Base-by-base conservation (phyloP, 805 yeast species). In the Schwanniomyces vanrijiae region DNA sequence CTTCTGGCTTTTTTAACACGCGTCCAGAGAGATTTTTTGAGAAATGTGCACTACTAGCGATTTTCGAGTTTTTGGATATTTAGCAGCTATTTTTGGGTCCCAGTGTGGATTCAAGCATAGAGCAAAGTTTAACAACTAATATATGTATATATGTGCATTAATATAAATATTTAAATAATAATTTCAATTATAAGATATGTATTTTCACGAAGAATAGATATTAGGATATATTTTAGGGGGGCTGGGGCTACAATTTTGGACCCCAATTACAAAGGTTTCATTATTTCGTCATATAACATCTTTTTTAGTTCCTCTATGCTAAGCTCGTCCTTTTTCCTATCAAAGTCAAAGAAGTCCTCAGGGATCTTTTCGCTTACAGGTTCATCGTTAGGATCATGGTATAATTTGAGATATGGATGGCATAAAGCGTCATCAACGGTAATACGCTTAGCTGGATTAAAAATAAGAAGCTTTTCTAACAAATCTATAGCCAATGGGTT, bases 321-420 rank as follows among this genome's bases (percentile, higher is more conserved):
- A 49, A 92, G 75, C 47, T 85, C 87, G 55, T 90, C 95, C 64
- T 91, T 91, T 50, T 79, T 75, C 55, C 81, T 79, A 65, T 94
- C 99, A 59, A 94, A 94, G 51, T 87, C 91, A 58, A 94, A 92
- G 64, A 92, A 90, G 55, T 86, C 90, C 35, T 83, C 83, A 0
- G 95, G 91, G 19, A 94, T 85, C 42, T 90, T 88, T 16, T 82
- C 81, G 29, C 94, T 90, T 33, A 75, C 76, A 0, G 98, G 98
- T 67, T 92, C 98, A 64, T 92, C 98, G 45, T 80, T 82, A 3
- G 97, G 96, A 60, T 92, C 98, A 65, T 92, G 98, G 68, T 92
- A 92, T n/a, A 87, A 79, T 43, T 77, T 69, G 63, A 95, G 84
- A 88, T 96, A 94, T 41, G 88, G 90, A 64, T 89, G 96, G 49